These are phyloP conservation scores for Apiospora pterosperma DNA, from an alignment of 2,329 filamentous ascomycete genomes.

Conservation along the genomic window DNA sequence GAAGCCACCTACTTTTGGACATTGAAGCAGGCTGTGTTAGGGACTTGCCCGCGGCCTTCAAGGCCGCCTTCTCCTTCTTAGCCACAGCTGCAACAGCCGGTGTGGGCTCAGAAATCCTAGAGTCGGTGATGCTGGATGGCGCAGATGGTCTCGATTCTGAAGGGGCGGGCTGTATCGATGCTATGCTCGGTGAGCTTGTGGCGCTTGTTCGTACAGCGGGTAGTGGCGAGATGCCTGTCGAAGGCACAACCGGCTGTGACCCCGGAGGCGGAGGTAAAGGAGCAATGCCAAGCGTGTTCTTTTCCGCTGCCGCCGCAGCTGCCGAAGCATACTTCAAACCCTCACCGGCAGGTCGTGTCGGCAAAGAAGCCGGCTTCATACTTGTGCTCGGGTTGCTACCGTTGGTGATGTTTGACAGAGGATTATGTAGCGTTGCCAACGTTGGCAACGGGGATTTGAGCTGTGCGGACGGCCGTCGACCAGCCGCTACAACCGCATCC, in stretches of 20 bases:
- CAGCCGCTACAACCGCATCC: slow-evolving; percentile 53
- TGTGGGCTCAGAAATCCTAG: slow-evolving; percentile 29
- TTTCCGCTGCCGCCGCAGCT: slow-evolving; percentile 84
- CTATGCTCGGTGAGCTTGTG: slow-evolving; percentile 50
- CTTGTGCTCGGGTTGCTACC: slow-evolving; percentile 45
- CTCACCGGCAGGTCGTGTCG: slow-evolving; percentile 80
- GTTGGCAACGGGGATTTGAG: slow-evolving; percentile 93
- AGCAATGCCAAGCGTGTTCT: slow-evolving; percentile 86
- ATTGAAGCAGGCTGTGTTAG: slow-evolving; percentile 40
- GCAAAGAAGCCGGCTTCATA: slow-evolving; percentile 93
- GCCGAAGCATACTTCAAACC: slow-evolving; percentile 96
- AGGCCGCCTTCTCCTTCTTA: slow-evolving; percentile 30
- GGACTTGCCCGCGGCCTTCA: slow-evolving; percentile 43
- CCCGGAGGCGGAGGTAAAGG: slow-evolving; percentile 89
- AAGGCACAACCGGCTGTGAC: slow-evolving; percentile 31
- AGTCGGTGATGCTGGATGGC: slow-evolving; percentile 27
- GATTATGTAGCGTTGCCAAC: slow-evolving; percentile 82
- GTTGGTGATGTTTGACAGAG: slow-evolving; percentile 59
- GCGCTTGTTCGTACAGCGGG: slow-evolving; percentile 51
- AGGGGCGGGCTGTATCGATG: slow-evolving; percentile 43
- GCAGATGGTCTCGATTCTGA: slow-evolving; percentile 22
- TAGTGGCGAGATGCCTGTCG: slow-evolving; percentile 41
- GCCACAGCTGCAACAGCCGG: slow-evolving; percentile 20
- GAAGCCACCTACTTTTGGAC: slow-evolving; percentile 37
- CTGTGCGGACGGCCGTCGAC: slow-evolving; percentile 78